Base-by-base conservation (phyloP, 2,329 filamentous ascomycete genomes). In the Colletotrichum musae region DNA sequence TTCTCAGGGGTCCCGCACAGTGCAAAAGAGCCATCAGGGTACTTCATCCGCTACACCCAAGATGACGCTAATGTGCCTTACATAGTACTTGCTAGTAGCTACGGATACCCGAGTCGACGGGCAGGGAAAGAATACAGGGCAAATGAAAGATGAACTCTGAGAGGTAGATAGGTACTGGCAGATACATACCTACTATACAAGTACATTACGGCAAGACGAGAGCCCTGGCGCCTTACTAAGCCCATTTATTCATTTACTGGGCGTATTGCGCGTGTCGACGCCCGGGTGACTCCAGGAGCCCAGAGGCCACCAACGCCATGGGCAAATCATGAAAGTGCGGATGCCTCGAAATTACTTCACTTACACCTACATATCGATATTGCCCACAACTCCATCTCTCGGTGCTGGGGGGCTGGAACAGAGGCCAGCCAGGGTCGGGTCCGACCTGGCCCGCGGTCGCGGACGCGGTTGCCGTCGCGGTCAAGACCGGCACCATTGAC, bases 31-130 rank as follows among this genome's bases (percentile, higher is more conserved):
- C 32, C 32, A 36, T 36, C 32, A 36, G 48, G 66, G 54, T 65
- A 68, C 66, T 32, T 65, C 41, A 51, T 68, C 66, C 61, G 61
- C 61, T 68, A 59, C 54, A 61, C 61, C 10, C 32, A 36, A 10
- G 5, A 36, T 10, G 5, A 12, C 32, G 32, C 32, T 36, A 36
- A 36, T 10, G 32, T 36, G 32, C 32, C 32, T 36, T 12, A 10
- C 32, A 36, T 36, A 36, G 32, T 36, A 10, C 10, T 10, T 36
- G 9, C 54, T 18, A 18, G 18, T 18, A 18, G 18, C 18, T 54
- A 53, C 32, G 48, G 53, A 32, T 51, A 62, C 64, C 41, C 57
- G 57, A 53, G 32, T 62, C 64, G 64, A 57, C 32, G 26, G 32
- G 32, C 32, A 67, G 51, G 43, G 36, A 51, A 52, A 50, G 45